Evolutionary conservation across 768 basidiomycete genomes (phyloP), one percentile per base, ranked within the genome.

Genomic region (Terana coerulea): DNA sequence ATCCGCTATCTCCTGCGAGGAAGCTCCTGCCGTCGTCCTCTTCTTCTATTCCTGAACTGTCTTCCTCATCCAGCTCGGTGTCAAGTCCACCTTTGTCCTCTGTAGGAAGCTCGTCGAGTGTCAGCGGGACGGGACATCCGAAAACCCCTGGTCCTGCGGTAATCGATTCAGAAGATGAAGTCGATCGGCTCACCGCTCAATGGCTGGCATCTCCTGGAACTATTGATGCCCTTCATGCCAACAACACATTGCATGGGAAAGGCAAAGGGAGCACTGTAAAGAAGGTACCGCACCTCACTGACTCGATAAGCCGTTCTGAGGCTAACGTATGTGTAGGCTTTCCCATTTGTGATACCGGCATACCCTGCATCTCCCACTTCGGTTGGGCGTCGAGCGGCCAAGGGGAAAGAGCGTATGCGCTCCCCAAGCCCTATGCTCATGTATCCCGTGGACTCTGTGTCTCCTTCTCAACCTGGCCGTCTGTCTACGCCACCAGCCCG

Each of bases 31-130:
- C 58, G 2, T 56, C 61, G 14, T 62, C 60, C 0, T 62, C 65
- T 1, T 69, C 72, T 5, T 75, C 75, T 9, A 59, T 86, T 39
- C 86, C 87, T n/a, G 80, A 75, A 43, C 75, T 88, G 26, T 80
- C 78, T 8, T 81, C 84, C 0, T 81, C 80, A 60, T 64, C 71
- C 34, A 81, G 75, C 57, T 84, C 84, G 2, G 86, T 85, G 2
- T 88, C 84, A 9, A 87, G 84, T 59, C 83, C 84, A 1, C 77
- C 77, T 12, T 64, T 68, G 22, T 63, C 59, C 22, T 69, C 65
- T 2, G 50, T 57, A 31, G 43, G 41, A 2, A 59, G 58, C 48
- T 14, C 54, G 46, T 30, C 59, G 46, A 15, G 40, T 22, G 39
- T 47, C 9, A 31, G 35, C 36, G 47, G 42, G 3, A 21, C 30